Evolutionary conservation across 1,284 basidiomycete species (phyloP).

Genomic region (Ustilago cynodontis): DNA sequence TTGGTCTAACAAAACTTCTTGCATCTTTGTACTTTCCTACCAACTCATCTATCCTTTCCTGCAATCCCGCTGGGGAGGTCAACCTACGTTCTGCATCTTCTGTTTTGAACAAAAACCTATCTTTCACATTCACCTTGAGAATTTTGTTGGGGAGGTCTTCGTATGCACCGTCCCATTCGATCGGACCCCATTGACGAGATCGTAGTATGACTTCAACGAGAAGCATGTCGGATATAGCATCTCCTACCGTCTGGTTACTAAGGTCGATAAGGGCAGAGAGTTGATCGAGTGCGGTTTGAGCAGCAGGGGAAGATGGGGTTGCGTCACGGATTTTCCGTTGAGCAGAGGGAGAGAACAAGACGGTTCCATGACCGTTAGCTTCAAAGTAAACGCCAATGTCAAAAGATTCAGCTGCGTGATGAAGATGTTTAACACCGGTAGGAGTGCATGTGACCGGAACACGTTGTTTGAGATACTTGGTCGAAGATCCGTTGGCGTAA

Average conservation of each 20-base stretch:
- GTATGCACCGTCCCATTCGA: slow-evolving; percentile 94
- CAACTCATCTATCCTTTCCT: slow-evolving; percentile 86
- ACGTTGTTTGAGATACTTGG: slow-evolving; percentile 77
- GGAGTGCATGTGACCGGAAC: slow-evolving; percentile 94
- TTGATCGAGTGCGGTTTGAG: slow-evolving; percentile 75
- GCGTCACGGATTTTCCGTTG: slow-evolving; percentile 73
- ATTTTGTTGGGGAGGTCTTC: slow-evolving; percentile 93
- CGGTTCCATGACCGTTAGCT: slow-evolving; percentile 98
- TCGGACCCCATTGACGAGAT: slow-evolving; percentile 73
- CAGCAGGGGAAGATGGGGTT: slow-evolving; percentile 82
- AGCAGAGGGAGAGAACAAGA: slow-evolving; percentile 81
- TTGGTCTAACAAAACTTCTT: slow-evolving; percentile 92
- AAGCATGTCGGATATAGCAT: slow-evolving; percentile 95
- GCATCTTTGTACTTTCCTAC: slow-evolving; percentile 85
- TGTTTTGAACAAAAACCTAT: slow-evolving; percentile 88
- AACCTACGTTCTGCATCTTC: slow-evolving; percentile 93
- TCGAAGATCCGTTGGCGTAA: slow-evolving; percentile 97
- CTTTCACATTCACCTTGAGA: slow-evolving; percentile 91
- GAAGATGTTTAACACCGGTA: slow-evolving; percentile 97
- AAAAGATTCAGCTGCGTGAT: slow-evolving; percentile 94
- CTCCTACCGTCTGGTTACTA: slow-evolving; percentile 98
- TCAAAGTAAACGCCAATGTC: slow-evolving; percentile 99
- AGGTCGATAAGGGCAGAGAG: slow-evolving; percentile 78
- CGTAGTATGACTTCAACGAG: slow-evolving; percentile 93
- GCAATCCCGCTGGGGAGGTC: slow-evolving; percentile 82